A percentile compares a stretch with the other conserved stretches of the same genome.
Evolutionary conservation across 2,329 filamentous ascomycete genomes (phyloP).

Genomic region (Bipolaris gigantea): DNA sequence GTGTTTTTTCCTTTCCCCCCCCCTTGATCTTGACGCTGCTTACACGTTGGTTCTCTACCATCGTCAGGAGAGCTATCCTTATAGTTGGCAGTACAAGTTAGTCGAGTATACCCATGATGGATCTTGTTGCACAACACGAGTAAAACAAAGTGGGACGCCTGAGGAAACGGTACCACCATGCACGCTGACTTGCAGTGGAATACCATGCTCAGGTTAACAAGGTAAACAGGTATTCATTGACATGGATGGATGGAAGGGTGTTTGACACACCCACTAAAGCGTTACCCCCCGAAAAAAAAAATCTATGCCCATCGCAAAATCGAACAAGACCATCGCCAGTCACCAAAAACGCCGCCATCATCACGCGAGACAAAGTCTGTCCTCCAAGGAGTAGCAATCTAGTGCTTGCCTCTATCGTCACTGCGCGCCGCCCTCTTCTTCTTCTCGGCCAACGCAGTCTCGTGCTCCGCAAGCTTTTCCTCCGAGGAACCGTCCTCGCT

Average conservation of each 20-base stretch:
- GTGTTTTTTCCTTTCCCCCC: too few relatives aligned
- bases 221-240: neutral
- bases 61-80: too few relatives aligned
- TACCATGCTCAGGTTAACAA: neutral
- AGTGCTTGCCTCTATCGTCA: slow-evolving; percentile 19
- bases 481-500: slow-evolving; percentile 37
- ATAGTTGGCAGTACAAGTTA: too few relatives aligned
- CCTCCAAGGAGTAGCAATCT: neutral
- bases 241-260: neutral
- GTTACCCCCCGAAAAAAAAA: neutral
- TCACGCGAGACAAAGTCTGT: neutral
- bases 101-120: too few relatives aligned
- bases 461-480: slow-evolving; percentile 36
- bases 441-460: slow-evolving; percentile 27
- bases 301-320: neutral
- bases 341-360: slow-evolving; percentile 1
- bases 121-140: too few relatives aligned
- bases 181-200: neutral
- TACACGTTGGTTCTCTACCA: too few relatives aligned
- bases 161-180: too few relatives aligned
- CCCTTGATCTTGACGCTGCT: too few relatives aligned
- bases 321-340: neutral
- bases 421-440: slow-evolving; percentile 29
- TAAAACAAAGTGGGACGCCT: too few relatives aligned
- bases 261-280: neutral